Percentiles rank a stretch among this genome's conserved stretches.
These are phyloP conservation scores for Cairneyella variabilis DNA, from an alignment of 495 filamentous ascomycete species.

Conservation along the genomic window DNA sequence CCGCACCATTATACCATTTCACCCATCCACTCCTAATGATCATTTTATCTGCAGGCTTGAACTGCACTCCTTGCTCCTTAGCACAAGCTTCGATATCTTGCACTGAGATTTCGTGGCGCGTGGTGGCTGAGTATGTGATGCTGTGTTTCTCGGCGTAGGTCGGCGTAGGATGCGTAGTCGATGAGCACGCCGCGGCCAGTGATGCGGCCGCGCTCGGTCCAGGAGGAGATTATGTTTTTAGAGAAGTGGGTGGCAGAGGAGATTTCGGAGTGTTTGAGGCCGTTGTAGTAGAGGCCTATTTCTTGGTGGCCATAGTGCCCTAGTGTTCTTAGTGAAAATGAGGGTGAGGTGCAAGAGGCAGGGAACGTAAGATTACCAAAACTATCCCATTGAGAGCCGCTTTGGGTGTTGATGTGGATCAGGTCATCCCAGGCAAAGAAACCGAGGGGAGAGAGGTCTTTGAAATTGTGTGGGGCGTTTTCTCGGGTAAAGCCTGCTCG, in stretches of 20 bases:
- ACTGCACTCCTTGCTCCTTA: constrained; percentile 42
- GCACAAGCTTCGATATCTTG: constrained; percentile 51
- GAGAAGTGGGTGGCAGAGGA: constrained; percentile 38
- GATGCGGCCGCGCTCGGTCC: constrained; percentile 40
- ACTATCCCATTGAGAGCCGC: constrained; percentile 70
- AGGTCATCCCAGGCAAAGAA: constrained; percentile 55
- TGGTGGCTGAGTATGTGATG: constrained; percentile 50
- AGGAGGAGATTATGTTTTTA: constrained; percentile 51
- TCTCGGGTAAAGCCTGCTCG: constrained; percentile 34
- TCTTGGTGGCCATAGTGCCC: constrained; percentile 37
- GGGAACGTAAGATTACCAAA: constrained; percentile 43
- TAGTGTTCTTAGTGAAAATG: not conserved
- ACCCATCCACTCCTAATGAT: constrained; percentile 60
- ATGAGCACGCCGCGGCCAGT: constrained; percentile 46
- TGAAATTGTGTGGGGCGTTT: constrained; percentile 39
- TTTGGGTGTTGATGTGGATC: constrained; percentile 66
- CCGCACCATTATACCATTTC: constrained; percentile 43
- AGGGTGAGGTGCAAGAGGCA: constrained; percentile 7
- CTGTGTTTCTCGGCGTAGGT: constrained; percentile 42
- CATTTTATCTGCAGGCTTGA: constrained; percentile 54
- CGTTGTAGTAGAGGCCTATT: constrained; percentile 48
- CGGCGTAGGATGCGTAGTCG: constrained; percentile 43
- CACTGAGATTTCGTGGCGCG: constrained; percentile 48
- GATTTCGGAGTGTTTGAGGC: constrained; percentile 43
- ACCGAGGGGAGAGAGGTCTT: constrained; percentile 37